phyloP scores from a whole-genome alignment of 495 filamentous ascomycete genomes.

The Penicillium turbatum region DNA sequence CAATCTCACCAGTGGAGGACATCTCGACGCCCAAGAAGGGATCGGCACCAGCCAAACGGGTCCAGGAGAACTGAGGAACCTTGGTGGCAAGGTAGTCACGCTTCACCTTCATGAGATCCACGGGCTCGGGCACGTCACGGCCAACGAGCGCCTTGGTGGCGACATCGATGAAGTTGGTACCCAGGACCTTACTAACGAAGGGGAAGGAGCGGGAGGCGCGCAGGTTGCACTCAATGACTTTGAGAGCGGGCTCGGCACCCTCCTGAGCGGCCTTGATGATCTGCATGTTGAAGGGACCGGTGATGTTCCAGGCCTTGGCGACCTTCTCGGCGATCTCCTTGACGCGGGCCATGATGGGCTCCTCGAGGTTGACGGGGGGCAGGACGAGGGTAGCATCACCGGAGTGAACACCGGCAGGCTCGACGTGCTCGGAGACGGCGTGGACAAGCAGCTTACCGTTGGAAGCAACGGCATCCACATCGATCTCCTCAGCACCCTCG shows the following conservation, averaged over 20 bases:
- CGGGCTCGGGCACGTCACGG: slow-evolving; percentile 78
- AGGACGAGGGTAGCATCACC: slow-evolving; percentile 92
- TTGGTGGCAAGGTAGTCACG: slow-evolving; percentile 93
- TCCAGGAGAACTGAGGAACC: slow-evolving; percentile 98
- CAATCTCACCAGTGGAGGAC: slow-evolving; percentile 94
- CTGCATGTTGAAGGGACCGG: slow-evolving; percentile 99
- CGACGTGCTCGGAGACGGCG: slow-evolving; percentile 93
- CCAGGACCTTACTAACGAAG: slow-evolving; percentile 94
- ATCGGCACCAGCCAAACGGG: slow-evolving; percentile 94
- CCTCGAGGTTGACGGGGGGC: slow-evolving; percentile 73
- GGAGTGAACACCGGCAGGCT: slow-evolving; percentile 95
- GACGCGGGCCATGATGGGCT: slow-evolving; percentile 70
- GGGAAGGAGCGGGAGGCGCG: slow-evolving; percentile 97
- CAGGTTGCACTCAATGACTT: slow-evolving; percentile 98
- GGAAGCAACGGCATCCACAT: slow-evolving; percentile 92
- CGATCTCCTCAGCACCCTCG: slow-evolving; percentile 93
- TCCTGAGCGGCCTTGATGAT: slow-evolving; percentile 86
- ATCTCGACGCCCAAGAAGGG: slow-evolving; percentile 98
- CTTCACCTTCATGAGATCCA: slow-evolving; percentile 82
- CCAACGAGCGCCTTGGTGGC: slow-evolving; percentile 90
- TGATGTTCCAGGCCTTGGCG: slow-evolving; percentile 94
- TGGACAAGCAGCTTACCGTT: slow-evolving; percentile 83
- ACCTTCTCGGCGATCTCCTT: slow-evolving; percentile 96
- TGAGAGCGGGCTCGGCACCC: slow-evolving; percentile 68
- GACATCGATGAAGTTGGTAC: slow-evolving; percentile 95